These are phyloP conservation scores for Aspergillus bertholletiae DNA, from an alignment of 495 filamentous ascomycete genomes.

Conservation along the genomic window DNA sequence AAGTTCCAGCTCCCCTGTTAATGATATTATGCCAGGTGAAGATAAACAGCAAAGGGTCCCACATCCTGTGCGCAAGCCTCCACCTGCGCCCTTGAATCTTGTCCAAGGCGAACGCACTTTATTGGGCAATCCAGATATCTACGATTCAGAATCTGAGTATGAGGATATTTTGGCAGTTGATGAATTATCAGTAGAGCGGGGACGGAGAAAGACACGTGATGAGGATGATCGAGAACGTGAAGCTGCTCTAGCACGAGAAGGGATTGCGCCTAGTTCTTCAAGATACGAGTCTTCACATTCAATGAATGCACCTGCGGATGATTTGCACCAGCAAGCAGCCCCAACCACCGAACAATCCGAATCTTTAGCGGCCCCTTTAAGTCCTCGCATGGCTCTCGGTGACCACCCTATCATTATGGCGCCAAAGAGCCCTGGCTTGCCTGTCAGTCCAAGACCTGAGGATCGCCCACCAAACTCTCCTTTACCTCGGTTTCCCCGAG, in stretches of 20 bases:
- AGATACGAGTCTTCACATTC: conserved; percentile 47
- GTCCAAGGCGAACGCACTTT: conserved; percentile 39
- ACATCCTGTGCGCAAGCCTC: conserved; percentile 69
- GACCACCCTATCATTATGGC: conserved; percentile 44
- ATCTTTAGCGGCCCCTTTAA: conserved; percentile 35
- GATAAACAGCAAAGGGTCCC: conserved; percentile 31
- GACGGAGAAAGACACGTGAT: conserved; percentile 81
- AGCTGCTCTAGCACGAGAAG: conserved; percentile 57
- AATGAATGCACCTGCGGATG: background rate
- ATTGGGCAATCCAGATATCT: conserved; percentile 44
- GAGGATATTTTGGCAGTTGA: conserved; percentile 70
- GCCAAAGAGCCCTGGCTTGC: conserved; percentile 82
- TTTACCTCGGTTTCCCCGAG: conserved; percentile 59
- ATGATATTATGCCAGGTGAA: conserved; percentile 12
- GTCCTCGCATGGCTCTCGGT: conserved; percentile 22
- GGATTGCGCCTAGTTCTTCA: conserved; percentile 60
- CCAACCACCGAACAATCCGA: conserved; percentile 25
- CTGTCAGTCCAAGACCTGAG: conserved; percentile 83
- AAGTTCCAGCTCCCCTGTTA: conserved; percentile 15
- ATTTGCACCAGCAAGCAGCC: conserved; percentile 10
- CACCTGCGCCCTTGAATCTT: conserved; percentile 80
- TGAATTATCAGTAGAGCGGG: conserved; percentile 60
- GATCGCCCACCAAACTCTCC: conserved; percentile 70
- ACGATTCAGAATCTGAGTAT: conserved; percentile 78
- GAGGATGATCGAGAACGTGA: conserved; percentile 83